Evolutionary conservation across 2,329 filamentous ascomycete species (phyloP).

Genomic region (Hypoxylon sp.): DNA sequence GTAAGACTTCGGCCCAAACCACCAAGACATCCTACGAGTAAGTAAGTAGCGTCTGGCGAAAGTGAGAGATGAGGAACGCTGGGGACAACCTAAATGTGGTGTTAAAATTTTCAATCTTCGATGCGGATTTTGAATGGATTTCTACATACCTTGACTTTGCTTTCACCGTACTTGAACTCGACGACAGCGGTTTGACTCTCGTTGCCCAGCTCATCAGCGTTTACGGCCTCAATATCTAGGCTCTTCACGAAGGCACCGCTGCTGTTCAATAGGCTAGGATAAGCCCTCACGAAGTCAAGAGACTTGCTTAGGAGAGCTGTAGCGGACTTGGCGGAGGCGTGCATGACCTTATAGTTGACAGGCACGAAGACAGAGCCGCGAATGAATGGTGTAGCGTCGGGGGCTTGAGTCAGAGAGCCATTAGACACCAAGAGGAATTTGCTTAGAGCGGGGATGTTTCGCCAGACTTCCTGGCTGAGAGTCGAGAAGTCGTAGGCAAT

Average conservation of each 20-base stretch:
- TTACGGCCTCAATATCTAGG: background rate
- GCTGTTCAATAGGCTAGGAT: background rate
- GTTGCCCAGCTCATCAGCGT: background rate
- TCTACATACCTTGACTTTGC: constrained; percentile 1
- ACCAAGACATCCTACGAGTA: constrained; percentile 49
- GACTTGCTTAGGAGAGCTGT: constrained; percentile 4
- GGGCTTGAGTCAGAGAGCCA: constrained; percentile 7
- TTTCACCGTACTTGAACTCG: constrained; percentile 1
- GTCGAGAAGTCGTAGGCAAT: constrained; percentile 30
- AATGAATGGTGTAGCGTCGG: constrained; percentile 29
- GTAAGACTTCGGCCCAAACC: constrained; percentile 55
- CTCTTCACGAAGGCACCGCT: constrained; percentile 1
- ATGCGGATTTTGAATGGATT: background rate
- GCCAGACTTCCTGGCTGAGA: constrained; percentile 34
- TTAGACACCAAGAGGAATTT: constrained; percentile 25
- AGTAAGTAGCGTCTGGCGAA: constrained; percentile 39
- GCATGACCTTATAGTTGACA: constrained; percentile 15
- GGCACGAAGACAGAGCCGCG: constrained; percentile 34
- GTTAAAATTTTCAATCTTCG: constrained; percentile 9
- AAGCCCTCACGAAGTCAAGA: background rate
- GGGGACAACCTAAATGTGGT: constrained; percentile 57
- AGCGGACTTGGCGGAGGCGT: constrained; percentile 1
- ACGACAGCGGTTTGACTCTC: background rate
- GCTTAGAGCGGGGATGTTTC: constrained; percentile 22
- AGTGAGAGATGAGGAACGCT: constrained; percentile 6